A percentile compares a stretch with the other conserved stretches of the same genome.
These are phyloP conservation scores for Rhizophagus clarus DNA, from an alignment of 192 early-diverging fungal genomes.

Conservation along the genomic window DNA sequence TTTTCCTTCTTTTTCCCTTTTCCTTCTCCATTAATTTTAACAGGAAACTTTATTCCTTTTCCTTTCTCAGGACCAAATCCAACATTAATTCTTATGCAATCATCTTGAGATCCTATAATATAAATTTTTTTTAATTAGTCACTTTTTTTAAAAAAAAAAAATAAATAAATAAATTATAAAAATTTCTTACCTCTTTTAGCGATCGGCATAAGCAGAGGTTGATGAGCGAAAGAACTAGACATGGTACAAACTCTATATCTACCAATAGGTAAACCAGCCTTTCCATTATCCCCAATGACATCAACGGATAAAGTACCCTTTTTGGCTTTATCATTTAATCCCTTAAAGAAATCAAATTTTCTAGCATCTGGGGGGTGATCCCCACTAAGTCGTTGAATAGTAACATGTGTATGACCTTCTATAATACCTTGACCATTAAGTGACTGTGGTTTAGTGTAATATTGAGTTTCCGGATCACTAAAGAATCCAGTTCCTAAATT, in stretches of 20 bases:
- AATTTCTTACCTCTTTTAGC: conserved; percentile 25
- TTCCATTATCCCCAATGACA: neutral
- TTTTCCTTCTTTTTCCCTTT: too few relatives aligned
- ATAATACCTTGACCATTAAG: neutral
- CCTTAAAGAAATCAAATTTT: conserved; percentile 5
- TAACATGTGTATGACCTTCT: conserved; percentile 16
- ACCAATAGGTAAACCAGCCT: neutral
- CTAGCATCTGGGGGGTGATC: neutral
- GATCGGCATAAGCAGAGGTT: conserved; percentile 26
- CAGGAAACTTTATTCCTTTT: too few relatives aligned
- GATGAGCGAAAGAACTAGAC: neutral
- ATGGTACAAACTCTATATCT: conserved; percentile 27
- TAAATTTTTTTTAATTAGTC: neutral
- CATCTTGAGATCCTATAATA: conserved; percentile 18
- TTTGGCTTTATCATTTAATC: neutral
- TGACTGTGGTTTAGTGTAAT: neutral
- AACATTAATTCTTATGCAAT: conserved; percentile 31
- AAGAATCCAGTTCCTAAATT: conserved; percentile 5
- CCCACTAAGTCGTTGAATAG: neutral
- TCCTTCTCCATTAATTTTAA: too few relatives aligned
- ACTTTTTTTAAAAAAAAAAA: neutral
- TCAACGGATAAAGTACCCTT: neutral
- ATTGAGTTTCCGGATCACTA: conserved; percentile 4
- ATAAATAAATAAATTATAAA: neutral
- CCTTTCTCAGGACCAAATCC: too few relatives aligned